Evolutionary conservation across 73 alveolate species (phyloP), one percentile per base, ranked within the genome.

Genomic region (Stentor coeruleus): DNA sequence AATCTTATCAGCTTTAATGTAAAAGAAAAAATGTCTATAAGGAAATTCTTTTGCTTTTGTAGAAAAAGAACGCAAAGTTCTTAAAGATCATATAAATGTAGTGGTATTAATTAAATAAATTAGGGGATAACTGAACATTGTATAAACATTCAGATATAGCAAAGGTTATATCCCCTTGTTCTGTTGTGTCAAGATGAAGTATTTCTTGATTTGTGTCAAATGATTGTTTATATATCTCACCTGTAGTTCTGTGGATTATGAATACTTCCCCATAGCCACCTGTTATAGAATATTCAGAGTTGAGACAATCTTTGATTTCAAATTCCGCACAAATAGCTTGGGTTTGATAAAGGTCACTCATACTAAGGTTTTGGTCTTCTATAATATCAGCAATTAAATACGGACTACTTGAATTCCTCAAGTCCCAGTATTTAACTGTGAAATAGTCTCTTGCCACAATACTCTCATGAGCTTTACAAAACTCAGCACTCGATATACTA

Each of bases 381-480:
- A 66, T 33, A 11, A 66, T 31, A 66, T 66, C 79, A 0, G 37
- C 39, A 33, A 66, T 33, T 0, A 66, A 26, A 33, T 20, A 20
- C n/a, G 79, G 79, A 15, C 42, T 26, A 31, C 42, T 26, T 1
- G 40, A 66, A 2, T 66, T 66, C 39, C 79, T 66, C 36, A 66
- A 14, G 33, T 66, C 79, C 37, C 79, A 66, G 79, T 26, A 66
- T 33, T 66, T 66, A 20, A 66, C 79, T 0, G 79, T 66, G 37
- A 66, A 66, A 66, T 66, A 66, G 39, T 66, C 79, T 31, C 79
- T 20, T 28, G 79, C 79, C 49, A 66, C 79, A 20, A 66, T 66
- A 66, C 15, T 28, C 49, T 33, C 36, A 20, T 20, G n/a, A 15
- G 26, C 37, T 66, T 66, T 20, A 31, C 79, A 66, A 33, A 66